Evolutionary conservation across 345 rosid species (phyloP), one percentile per base, ranked within the genome.

Genomic region (Syzygium oleosum): DNA sequence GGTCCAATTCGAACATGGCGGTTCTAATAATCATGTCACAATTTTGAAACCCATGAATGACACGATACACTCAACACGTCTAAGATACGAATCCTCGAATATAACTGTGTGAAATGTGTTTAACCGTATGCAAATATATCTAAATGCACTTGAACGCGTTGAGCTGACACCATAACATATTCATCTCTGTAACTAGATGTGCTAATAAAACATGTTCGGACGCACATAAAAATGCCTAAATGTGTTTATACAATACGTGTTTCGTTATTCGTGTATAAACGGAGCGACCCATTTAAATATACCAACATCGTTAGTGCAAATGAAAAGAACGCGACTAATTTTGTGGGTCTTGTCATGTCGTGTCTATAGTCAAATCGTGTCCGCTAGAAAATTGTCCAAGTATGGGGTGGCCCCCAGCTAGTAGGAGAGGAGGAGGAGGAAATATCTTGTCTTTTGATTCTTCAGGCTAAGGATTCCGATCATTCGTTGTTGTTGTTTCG

Each of bases 11-110:
- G 7, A 21, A 17, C 25, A 68, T 34, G 79, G 0, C 0, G 12
- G 3, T 11, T 15, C 16, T 29, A 7, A 15, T 65, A 29, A 15
- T 65, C 78, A 3, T 17, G 31, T 29, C 16, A 1, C 0, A 17
- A 0, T 1, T 2, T 23, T 4, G 23, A 34, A 68, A 9, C 22
- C 13, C 2, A 2, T 34, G 19, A 68, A 19, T 15, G 43, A 8
- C 34, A 1, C 0, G 2, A 29, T 0, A 1, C 0, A 3, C 1
- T 31, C 34, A 31, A 31, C 2, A 31, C 1, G 4, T 61, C 29
- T 61, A 61, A 61, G 19, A 61, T 0, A 0, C 29, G 73, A 31
- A 31, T 65, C 3, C 5, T 65, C 9, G 8, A 65, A 3, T 31
- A 16, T 2, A 0, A 65, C 0, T 31, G 1, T 65, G 19, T 25